phyloP scores from a whole-genome alignment of 2,329 filamentous ascomycete species.

The Cladophialophora exuberans region DNA sequence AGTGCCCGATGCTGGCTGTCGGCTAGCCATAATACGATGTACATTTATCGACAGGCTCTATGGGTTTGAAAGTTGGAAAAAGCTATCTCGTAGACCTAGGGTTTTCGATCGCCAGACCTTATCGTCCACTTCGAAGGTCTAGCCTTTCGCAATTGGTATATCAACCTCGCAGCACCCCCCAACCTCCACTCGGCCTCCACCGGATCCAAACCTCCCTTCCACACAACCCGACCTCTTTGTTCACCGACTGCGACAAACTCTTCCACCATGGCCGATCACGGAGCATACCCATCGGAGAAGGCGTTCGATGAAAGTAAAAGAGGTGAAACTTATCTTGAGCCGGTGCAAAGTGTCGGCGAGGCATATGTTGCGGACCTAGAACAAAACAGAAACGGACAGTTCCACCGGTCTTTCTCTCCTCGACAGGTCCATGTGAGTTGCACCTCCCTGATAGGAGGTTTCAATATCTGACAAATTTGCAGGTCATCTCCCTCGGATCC shows the following conservation, averaged over 20 bases:
- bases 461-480: neutral
- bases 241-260: neutral
- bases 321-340: neutral
- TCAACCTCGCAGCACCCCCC: too few relatives aligned
- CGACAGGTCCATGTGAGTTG: neutral
- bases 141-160: too few relatives aligned
- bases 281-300: neutral
- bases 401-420: neutral
- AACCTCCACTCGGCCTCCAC: too few relatives aligned
- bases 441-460: neutral
- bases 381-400: neutral
- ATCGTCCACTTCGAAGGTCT: too few relatives aligned
- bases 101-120: too few relatives aligned
- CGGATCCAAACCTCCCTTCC: too few relatives aligned
- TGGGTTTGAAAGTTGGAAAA: too few relatives aligned
- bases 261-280: neutral
- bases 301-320: neutral
- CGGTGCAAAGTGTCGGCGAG: neutral
- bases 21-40: too few relatives aligned
- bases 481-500: slow-evolving; percentile 30
- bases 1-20: too few relatives aligned
- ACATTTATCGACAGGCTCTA: too few relatives aligned
- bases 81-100: too few relatives aligned
- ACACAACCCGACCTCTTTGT: too few relatives aligned
- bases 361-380: neutral